Evolutionary conservation across 495 filamentous ascomycete species (phyloP).

Genomic region (Lichina pygmaea): DNA sequence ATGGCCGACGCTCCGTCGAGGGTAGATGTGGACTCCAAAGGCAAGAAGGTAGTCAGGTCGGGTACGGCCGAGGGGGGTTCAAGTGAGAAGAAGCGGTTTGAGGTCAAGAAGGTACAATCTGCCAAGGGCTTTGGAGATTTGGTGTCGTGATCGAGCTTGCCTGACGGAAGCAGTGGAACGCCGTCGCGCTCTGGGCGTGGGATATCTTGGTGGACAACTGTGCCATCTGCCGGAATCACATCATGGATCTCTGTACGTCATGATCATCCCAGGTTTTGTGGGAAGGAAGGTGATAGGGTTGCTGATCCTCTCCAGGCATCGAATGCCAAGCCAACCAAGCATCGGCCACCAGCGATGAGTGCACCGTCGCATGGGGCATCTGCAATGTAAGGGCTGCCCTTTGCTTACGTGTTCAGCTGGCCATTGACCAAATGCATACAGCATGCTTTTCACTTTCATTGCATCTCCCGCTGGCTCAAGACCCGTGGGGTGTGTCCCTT

Average conservation of each 20-base stretch:
- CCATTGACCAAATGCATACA: slow-evolving; percentile 12
- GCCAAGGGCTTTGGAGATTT: neutral
- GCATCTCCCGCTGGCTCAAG: slow-evolving; percentile 97
- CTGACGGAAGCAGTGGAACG: slow-evolving; percentile 53
- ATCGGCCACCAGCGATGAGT: slow-evolving; percentile 89
- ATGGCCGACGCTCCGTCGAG: slow-evolving; percentile 69
- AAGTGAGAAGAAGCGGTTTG: slow-evolving; percentile 77
- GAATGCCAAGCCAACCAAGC: slow-evolving; percentile 99
- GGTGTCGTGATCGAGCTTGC: slow-evolving; percentile 4
- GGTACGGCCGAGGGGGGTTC: slow-evolving; percentile 18
- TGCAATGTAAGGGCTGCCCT: slow-evolving; percentile 52
- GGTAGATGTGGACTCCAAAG: slow-evolving; percentile 23
- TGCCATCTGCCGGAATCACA: slow-evolving; percentile 96
- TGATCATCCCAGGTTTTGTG: neutral
- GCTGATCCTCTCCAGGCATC: slow-evolving; percentile 33
- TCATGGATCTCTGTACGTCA: slow-evolving; percentile 89
- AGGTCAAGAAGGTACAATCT: slow-evolving; percentile 76
- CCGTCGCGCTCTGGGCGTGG: slow-evolving; percentile 98
- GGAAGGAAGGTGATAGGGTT: neutral
- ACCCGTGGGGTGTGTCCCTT: slow-evolving; percentile 96
- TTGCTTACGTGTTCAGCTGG: slow-evolving; percentile 4
- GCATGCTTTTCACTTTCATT: slow-evolving; percentile 99
- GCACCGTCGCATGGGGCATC: slow-evolving; percentile 96
- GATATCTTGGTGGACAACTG: slow-evolving; percentile 99
- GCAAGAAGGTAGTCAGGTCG: slow-evolving; percentile 33